Evolutionary conservation across 208 protist genomes (phyloP), one percentile per base, ranked within the genome.

Genomic region (Endotrypanum monterogeii): DNA sequence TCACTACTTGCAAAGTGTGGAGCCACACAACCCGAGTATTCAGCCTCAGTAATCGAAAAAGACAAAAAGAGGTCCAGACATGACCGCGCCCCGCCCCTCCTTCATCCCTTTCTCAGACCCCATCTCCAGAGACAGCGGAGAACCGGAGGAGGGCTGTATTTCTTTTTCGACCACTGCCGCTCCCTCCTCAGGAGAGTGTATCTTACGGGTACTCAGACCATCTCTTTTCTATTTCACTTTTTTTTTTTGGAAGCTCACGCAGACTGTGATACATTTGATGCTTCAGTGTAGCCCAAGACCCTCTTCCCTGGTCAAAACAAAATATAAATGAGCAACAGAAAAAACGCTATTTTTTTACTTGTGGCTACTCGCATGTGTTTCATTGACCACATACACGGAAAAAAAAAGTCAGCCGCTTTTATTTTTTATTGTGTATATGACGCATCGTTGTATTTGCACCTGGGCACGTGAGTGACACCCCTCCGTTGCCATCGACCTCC

Each of bases 1-100:
- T 51, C 88, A 91, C 78, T 96, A 93, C 83, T 60, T 95, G 12
- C 83, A 93, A 54, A 76, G 52, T 30, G 60, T 82, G 3, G 72
- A 71, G 18, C 65, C 55, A 25, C 79, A 61, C 3, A 55, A 28
- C 4, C 72, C 63, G 23, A 56, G 79, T 18, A 28, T 63, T 46
- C 76, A 39, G 32, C 56, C 67, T 3, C 56, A 37, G 46, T 75
- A 52, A 67, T 20, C 3, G 48, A 44, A 73, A 5, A 55, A 25
- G 50, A 28, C 30, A 16, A 1, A 25, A 8, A 32, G 9, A 23
- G 23, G 60, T n/a, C 20, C 32, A 65, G 37, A 48, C 12, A 11
- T 48, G 5, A 14, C 8, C 12, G 54, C 32, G 9, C 11, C 0
- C n/a, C n/a, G n/a, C n/a, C n/a, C n/a, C 30, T 51, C 28, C 58